A percentile compares a stretch with the other conserved stretches of the same genome.
These are phyloP conservation scores for Clavispora vitiphila DNA, from an alignment of 805 yeast genomes.

Conservation along the genomic window DNA sequence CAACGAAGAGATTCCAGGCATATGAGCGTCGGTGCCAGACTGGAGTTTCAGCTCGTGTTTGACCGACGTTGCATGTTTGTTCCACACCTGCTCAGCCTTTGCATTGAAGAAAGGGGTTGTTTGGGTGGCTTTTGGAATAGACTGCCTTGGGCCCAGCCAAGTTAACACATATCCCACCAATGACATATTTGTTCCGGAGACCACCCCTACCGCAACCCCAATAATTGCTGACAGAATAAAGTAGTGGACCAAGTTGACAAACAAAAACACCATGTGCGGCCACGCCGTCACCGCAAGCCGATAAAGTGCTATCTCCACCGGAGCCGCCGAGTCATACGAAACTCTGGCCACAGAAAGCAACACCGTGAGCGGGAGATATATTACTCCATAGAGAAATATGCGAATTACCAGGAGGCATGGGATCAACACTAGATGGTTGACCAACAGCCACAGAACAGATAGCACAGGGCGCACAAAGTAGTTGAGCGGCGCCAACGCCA, in stretches of 20 bases:
- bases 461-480: slow-evolving; percentile 8
- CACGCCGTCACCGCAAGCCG: slow-evolving; percentile 4
- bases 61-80: not conserved
- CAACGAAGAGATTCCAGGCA: no score
- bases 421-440: slow-evolving; percentile 9
- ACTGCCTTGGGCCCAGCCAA: not conserved
- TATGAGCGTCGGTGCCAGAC: no score
- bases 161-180: slow-evolving; percentile 4
- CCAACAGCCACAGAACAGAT: slow-evolving; percentile 3
- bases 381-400: slow-evolving; percentile 12
- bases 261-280: slow-evolving; percentile 12
- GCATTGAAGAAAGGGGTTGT: slow-evolving; percentile 2
- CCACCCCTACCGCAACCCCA: slow-evolving; percentile 12
- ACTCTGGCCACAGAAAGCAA: slow-evolving; percentile 8
- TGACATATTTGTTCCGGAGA: slow-evolving; percentile 14
- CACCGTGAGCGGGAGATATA: slow-evolving; percentile 15
- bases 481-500: slow-evolving; percentile 10
- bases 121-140: not conserved
- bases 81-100: not conserved
- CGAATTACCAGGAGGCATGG: slow-evolving; percentile 13
- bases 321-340: slow-evolving; percentile 9
- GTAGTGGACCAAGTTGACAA: slow-evolving; percentile 11
- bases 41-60: not conserved
- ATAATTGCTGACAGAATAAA: slow-evolving; percentile 13
- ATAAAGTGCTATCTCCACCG: slow-evolving; percentile 14